These are phyloP conservation scores for Stagonosporopsis rhizophila DNA, from an alignment of 2,329 filamentous ascomycete species.

Conservation along the genomic window DNA sequence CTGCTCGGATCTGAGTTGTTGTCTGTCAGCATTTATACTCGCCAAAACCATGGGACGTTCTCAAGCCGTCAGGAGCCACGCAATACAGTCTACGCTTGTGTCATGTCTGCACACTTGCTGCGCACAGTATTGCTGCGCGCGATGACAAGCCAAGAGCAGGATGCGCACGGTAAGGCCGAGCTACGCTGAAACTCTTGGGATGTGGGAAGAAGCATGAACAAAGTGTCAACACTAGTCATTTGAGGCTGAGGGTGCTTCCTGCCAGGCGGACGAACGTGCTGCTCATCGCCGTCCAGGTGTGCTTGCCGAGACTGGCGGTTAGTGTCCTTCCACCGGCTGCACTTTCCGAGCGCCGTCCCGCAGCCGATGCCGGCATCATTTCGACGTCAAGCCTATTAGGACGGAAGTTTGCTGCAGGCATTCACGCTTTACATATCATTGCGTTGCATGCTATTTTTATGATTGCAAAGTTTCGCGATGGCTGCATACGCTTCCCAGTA, in stretches of 20 bases:
- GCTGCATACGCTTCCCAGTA: conserved; percentile 46
- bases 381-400: conserved; percentile 12
- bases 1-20: neutral
- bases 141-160: neutral
- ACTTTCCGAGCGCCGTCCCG: conserved; percentile 6
- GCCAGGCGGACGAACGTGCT: neutral
- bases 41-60: neutral
- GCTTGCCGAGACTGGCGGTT: conserved; percentile 5
- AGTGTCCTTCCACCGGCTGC: conserved; percentile 9
- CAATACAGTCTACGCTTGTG: neutral
- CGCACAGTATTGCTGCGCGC: neutral
- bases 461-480: conserved; percentile 25
- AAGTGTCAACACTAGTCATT: conserved; percentile 3
- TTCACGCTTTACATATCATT: conserved; percentile 1
- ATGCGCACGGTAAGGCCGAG: neutral
- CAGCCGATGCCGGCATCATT: conserved; percentile 8
- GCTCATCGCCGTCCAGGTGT: conserved; percentile 1
- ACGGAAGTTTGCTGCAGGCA: conserved; percentile 13
- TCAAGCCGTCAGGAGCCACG: neutral
- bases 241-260: conserved; percentile 2
- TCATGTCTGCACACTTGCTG: neutral
- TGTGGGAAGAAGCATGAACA: neutral
- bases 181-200: neutral
- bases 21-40: neutral
- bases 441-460: conserved; percentile 2